Conservation (phyloP, 202 grass and related monocot species). For the Thinopyrum obtusiflorum region DNA sequence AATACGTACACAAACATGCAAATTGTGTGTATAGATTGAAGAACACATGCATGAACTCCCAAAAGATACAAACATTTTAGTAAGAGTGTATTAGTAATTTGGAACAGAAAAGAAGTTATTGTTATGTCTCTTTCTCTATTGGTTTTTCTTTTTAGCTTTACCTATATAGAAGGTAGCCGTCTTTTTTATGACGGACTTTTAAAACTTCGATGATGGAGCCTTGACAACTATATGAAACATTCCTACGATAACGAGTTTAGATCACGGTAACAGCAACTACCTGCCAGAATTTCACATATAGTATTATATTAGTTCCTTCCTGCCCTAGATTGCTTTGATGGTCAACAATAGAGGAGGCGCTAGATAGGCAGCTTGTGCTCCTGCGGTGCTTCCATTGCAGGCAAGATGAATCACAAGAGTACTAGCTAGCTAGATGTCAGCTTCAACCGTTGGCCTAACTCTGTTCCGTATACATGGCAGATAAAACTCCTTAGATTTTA, state of each 20-base stretch:
- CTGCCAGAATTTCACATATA: slow-evolving; percentile 22
- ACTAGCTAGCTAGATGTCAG: slow-evolving; percentile 28
- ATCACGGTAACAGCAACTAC: slow-evolving; percentile 35
- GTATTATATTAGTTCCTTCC: slow-evolving; percentile 14
- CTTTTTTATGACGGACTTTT: background rate
- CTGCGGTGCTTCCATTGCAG: slow-evolving; percentile 38
- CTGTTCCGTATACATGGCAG: slow-evolving; percentile 48
- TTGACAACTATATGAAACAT: slow-evolving; percentile 30
- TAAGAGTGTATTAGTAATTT: background rate
- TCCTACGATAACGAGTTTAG: slow-evolving; percentile 31
- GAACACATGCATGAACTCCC: background rate
- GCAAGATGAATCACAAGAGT: slow-evolving; percentile 43
- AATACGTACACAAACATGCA: background rate
- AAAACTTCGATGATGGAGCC: slow-evolving; percentile 19
- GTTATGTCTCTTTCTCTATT: background rate
- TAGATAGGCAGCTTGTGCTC: slow-evolving; percentile 11
- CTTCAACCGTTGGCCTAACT: slow-evolving; percentile 60
- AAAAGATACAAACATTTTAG: background rate
- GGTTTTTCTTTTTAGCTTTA: background rate
- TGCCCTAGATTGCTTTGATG: slow-evolving; percentile 38
- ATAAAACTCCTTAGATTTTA: slow-evolving; percentile 46
- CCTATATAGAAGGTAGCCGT: background rate
- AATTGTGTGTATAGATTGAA: background rate
- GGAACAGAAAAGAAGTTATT: background rate
- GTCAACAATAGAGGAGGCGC: slow-evolving; percentile 34